Base-by-base conservation (phyloP, 345 rosid species). In the Nasturtium officinale region DNA sequence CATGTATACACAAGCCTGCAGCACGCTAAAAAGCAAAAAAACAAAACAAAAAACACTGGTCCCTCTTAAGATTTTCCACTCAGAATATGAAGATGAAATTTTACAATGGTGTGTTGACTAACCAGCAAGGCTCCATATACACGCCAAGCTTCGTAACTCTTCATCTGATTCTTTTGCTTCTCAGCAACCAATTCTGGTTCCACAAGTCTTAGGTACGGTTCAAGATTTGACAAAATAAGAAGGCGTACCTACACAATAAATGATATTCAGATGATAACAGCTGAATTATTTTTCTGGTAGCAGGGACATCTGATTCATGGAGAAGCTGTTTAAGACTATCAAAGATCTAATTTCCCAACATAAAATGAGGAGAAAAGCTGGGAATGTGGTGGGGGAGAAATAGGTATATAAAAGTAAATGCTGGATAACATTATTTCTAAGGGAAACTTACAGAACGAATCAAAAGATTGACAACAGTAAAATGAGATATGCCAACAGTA, bases 141-240 rank as follows among this genome's bases (percentile, higher is more conserved):
- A 52, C 82, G 96, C 96, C 98, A 90, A 60, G 97, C 98, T 82
- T 95, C 98, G 64, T 84, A 83, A 82, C 90, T 87, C 87, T 95
- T 91, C 77, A 86, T 74, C 83, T 83, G 94, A 77, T 91, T 95
- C 81, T 86, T 90, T 74, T 90, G 96, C 81, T 74, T 86, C 79
- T 91, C 96, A 70, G 84, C 88, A 71, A 86, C 80, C 87, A 90
- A 78, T 80, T 91, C 98, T 12, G 96, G 93, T 85, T 95, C 92
- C 58, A 91, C 96, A 82, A 90, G 90, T 20, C 68, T 75, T 69
- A 91, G 81, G 78, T 95, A 95, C 45, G 90, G 87, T 79, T 84
- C 84, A 30, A 95, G 88, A 76, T 91, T 90, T 61, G 98, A 87
- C 66, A 95, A 70, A 71, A 95, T 59, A 73, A 90, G 90, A 72